A percentile compares a stretch with the other conserved stretches of the same genome.
Evolutionary conservation across 2,329 filamentous ascomycete species (phyloP).

Genomic region (Keithomyces neogunnii): DNA sequence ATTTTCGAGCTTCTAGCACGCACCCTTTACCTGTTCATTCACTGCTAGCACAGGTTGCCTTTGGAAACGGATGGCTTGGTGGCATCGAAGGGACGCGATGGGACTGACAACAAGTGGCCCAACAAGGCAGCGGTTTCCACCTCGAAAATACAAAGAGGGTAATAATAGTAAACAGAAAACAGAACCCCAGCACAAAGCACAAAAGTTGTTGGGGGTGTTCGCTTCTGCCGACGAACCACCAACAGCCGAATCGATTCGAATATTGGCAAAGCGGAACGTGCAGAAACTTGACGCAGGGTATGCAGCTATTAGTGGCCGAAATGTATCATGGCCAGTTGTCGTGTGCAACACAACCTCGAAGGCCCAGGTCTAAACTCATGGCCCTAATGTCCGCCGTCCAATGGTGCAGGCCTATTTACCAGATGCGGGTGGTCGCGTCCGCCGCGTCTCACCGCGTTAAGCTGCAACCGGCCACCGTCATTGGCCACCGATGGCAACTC

Average conservation of each 20-base stretch:
- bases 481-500: not conserved
- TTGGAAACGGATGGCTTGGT: too few species aligned
- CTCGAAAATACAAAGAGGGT: not conserved
- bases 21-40: too few species aligned
- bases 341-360: too few species aligned
- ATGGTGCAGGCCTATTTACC: not conserved
- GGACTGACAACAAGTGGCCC: too few species aligned
- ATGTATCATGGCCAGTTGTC: too few species aligned
- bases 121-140: too few species aligned
- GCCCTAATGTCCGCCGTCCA: too few species aligned
- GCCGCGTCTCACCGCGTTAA: slow-evolving; percentile 28
- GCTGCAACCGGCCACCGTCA: slow-evolving; percentile 14
- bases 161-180: not conserved
- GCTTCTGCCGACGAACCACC: not conserved
- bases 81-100: too few species aligned
- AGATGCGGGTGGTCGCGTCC: slow-evolving; percentile 4
- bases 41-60: too few species aligned
- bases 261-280: not conserved
- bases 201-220: too few species aligned
- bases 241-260: not conserved
- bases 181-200: too few species aligned
- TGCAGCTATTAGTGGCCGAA: not conserved
- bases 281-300: not conserved
- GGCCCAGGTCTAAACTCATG: too few species aligned
- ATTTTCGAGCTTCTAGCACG: not conserved